phyloP scores from a whole-genome alignment of 306 rosid genomes.

The Cucurbita moschata region DNA sequence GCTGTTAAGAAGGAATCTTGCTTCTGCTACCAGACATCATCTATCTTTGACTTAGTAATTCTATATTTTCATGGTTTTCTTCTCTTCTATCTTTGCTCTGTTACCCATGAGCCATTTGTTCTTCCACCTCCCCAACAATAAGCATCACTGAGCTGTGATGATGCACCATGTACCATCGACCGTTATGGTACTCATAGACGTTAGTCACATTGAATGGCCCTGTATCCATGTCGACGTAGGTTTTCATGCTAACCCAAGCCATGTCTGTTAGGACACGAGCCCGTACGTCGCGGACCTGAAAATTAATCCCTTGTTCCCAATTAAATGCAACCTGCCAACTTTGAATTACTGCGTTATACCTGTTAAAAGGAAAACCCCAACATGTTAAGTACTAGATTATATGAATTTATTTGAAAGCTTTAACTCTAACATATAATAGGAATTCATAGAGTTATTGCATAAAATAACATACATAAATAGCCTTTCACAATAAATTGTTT shows the following conservation, averaged over 20 bases:
- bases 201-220: conserved; percentile 81
- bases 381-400: neutral
- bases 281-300: conserved; percentile 78
- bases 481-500: neutral
- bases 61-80: conserved; percentile 23
- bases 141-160: conserved; percentile 83
- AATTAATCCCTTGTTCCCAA: conserved; percentile 85
- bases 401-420: neutral
- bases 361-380: conserved; percentile 17
- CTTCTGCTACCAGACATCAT: conserved; percentile 33
- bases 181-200: conserved; percentile 60
- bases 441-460: neutral
- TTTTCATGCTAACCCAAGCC: conserved; percentile 98
- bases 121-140: conserved; percentile 46
- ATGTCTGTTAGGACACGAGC: conserved; percentile 70
- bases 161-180: conserved; percentile 90
- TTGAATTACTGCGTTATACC: conserved; percentile 66
- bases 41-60: conserved; percentile 34
- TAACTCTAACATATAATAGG: neutral
- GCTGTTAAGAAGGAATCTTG: conserved; percentile 21
- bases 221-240: conserved; percentile 52
- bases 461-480: neutral
- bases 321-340: conserved; percentile 78
- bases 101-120: conserved; percentile 54
- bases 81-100: conserved; percentile 5